A percentile compares a stretch with the other conserved stretches of the same genome.
Conservation (phyloP, 2,329 filamentous ascomycete species). For the Ophiostoma sp. region DNA sequence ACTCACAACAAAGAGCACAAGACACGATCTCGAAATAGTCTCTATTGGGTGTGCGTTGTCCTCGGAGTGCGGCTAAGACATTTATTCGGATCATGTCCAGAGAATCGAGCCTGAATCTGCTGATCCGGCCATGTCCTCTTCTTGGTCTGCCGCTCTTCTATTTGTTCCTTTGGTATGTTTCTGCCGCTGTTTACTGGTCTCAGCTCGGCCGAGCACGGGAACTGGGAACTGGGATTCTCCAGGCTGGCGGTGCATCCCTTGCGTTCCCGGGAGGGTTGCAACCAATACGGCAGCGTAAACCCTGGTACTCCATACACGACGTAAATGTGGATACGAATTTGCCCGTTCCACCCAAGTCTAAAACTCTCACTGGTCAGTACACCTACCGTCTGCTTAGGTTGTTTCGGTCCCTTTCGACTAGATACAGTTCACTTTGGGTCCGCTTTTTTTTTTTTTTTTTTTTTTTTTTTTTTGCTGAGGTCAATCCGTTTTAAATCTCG, state of each 20-base stretch:
- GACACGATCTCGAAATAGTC: not conserved
- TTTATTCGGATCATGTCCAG: too few species aligned
- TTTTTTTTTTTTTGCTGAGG: too few species aligned
- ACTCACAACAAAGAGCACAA: not conserved
- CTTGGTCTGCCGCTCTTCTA: not conserved
- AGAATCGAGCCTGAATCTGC: not conserved
- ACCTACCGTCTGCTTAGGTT: too few species aligned
- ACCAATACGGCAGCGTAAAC: not conserved
- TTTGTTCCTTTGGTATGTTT: not conserved
- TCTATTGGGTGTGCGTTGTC: not conserved
- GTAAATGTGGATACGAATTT: too few species aligned
- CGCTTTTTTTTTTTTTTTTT: too few species aligned
- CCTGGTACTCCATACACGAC: not conserved
- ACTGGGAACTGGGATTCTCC: not conserved
- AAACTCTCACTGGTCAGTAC: too few species aligned
- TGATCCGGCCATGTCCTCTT: not conserved
- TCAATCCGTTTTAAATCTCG: too few species aligned
- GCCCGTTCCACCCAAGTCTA: too few species aligned
- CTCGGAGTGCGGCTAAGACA: not conserved
- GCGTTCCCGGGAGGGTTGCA: not conserved
- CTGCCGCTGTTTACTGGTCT: not conserved
- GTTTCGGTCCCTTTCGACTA: too few species aligned
- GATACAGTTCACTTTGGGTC: too few species aligned
- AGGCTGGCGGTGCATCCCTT: constrained; percentile 5
- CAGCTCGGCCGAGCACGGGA: not conserved